Percentiles rank a stretch among this genome's conserved stretches.
phyloP scores from a whole-genome alignment of 2,329 filamentous ascomycete genomes.

The Coleophoma crateriformis region DNA sequence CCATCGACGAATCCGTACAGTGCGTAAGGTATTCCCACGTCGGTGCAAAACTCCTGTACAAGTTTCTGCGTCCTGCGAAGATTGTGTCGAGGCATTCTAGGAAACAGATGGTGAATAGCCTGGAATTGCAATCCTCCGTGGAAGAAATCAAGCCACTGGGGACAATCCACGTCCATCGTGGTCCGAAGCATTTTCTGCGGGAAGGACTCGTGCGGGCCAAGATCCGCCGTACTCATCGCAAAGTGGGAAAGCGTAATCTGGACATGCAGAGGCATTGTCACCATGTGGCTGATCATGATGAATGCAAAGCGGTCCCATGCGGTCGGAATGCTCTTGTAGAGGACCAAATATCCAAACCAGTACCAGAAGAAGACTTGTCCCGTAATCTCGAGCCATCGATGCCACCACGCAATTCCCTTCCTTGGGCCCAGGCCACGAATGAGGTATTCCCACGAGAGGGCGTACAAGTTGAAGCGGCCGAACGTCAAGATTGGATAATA shows the following conservation, averaged over 20 bases:
- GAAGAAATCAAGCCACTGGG: conserved; percentile 81
- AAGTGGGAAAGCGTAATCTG: conserved; percentile 92
- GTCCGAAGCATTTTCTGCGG: conserved; percentile 87
- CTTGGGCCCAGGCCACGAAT: conserved; percentile 63
- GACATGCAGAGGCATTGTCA: conserved; percentile 76
- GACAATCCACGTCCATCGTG: conserved; percentile 90
- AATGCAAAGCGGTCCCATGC: conserved; percentile 66
- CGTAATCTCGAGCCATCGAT: conserved; percentile 70
- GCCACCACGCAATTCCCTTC: conserved; percentile 77
- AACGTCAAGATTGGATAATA: conserved; percentile 80
- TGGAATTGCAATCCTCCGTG: conserved; percentile 89
- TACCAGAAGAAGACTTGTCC: conserved; percentile 80
- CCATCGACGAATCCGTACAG: conserved; percentile 81
- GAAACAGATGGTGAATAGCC: conserved; percentile 81
- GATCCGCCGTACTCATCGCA: conserved; percentile 84
- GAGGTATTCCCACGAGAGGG: conserved; percentile 74
- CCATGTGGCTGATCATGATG: conserved; percentile 73
- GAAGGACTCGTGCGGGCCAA: conserved; percentile 81
- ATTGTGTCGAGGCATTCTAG: conserved; percentile 80
- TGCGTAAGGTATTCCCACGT: conserved; percentile 79
- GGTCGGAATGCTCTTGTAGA: conserved; percentile 68
- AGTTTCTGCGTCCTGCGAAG: conserved; percentile 68
- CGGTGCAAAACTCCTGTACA: conserved; percentile 75
- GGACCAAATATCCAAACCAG: conserved; percentile 78
- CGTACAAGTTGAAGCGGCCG: conserved; percentile 83